Conservation (phyloP, 2,329 filamentous ascomycete species). For the Cytospora piceicola region DNA sequence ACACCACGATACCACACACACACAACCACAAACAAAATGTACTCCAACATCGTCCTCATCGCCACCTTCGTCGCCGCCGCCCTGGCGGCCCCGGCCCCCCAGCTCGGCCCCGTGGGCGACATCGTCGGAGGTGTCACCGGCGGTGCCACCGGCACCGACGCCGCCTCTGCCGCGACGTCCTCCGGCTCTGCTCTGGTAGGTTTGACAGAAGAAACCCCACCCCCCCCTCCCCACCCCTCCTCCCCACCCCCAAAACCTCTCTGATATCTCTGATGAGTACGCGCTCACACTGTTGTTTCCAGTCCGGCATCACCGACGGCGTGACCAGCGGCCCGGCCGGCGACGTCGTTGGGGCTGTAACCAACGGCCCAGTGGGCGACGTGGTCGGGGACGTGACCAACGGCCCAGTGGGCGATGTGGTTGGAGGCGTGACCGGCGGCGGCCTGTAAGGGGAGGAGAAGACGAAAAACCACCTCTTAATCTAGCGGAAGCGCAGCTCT, state of each 20-base stretch:
- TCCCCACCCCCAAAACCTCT: too few species aligned
- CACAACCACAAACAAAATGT: conserved; percentile 19
- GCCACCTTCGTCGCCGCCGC: conserved; percentile 21
- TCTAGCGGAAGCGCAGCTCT: conserved; percentile 13
- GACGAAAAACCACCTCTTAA: conserved; percentile 5
- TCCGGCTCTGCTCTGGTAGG: conserved; percentile 3
- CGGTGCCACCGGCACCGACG: background rate
- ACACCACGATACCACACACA: background rate
- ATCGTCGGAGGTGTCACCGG: background rate
- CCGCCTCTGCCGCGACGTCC: background rate
- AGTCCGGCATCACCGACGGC: background rate
- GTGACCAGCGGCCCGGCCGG: background rate
- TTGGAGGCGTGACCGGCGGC: background rate
- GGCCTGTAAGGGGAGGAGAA: background rate
- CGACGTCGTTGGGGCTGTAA: background rate
- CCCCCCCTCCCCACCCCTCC: too few species aligned
- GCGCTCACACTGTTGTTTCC: too few species aligned
- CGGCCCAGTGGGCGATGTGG: background rate
- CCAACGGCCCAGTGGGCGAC: background rate
- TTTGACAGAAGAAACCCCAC: background rate
- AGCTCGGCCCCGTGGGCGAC: conserved; percentile 19
- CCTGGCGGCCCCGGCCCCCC: conserved; percentile 17
- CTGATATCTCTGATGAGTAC: too few species aligned
- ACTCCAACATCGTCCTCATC: conserved; percentile 24
- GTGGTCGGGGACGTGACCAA: background rate